phyloP scores from a whole-genome alignment of 2,329 filamentous ascomycete species.

The Diaporthe caulivora region DNA sequence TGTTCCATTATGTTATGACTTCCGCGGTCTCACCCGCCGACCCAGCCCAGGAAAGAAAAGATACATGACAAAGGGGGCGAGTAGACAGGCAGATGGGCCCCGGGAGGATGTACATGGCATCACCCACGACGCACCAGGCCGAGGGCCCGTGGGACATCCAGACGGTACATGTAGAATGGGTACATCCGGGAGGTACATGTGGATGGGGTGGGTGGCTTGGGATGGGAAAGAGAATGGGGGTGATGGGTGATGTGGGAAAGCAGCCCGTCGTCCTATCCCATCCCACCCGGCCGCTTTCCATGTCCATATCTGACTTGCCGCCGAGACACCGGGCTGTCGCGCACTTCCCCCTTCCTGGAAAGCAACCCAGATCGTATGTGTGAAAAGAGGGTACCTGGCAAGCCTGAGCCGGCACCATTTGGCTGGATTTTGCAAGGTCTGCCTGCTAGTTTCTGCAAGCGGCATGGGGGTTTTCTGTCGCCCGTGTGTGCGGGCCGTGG shows the following conservation, averaged over 20 bases:
- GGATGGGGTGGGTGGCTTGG: not conserved
- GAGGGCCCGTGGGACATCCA: not conserved
- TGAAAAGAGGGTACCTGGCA: slow-evolving; percentile 31
- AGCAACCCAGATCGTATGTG: slow-evolving; percentile 3
- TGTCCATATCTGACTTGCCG: slow-evolving; percentile 25
- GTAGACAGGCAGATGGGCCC: not conserved
- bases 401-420: not conserved
- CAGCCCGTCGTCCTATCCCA: not conserved
- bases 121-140: not conserved
- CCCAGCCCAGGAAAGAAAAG: too few relatives aligned
- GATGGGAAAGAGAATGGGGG: not conserved
- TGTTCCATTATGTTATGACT: slow-evolving; percentile 20
- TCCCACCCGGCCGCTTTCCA: slow-evolving; percentile 11
- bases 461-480: slow-evolving; percentile 33
- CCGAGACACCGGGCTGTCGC: slow-evolving; percentile 32
- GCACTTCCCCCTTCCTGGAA: slow-evolving; percentile 14
- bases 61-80: slow-evolving; percentile 16
- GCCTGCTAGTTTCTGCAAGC: slow-evolving; percentile 38
- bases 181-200: not conserved
- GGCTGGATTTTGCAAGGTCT: not conserved
- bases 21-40: not conserved
- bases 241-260: not conserved
- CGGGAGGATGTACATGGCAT: not conserved
- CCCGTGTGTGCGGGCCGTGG: slow-evolving; percentile 16
- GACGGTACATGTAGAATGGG: not conserved